Conservation (phyloP, 108 stramenopile genomes). For the Conticribra guillardii region DNA sequence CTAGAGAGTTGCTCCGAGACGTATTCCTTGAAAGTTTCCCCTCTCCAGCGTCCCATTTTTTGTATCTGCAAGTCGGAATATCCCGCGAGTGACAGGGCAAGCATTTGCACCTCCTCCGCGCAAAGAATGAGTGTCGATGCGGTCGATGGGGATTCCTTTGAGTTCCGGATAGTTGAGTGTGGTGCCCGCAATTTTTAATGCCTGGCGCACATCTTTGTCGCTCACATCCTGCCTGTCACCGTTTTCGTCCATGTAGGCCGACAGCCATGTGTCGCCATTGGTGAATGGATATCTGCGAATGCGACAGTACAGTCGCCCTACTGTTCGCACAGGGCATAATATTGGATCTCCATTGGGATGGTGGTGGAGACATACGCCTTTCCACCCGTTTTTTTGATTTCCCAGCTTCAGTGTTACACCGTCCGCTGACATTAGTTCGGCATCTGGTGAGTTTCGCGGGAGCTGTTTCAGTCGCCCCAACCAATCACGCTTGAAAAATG, state of each 20-base stretch:
- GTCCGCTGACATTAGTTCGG: neutral
- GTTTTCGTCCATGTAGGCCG: neutral
- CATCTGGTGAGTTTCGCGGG: neutral
- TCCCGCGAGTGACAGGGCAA: neutral
- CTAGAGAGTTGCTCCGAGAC: neutral
- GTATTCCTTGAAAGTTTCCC: neutral
- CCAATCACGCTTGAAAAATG: neutral
- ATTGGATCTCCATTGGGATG: conserved; percentile 7
- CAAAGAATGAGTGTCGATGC: conserved; percentile 12
- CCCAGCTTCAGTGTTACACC: conserved; percentile 6
- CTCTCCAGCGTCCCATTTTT: neutral
- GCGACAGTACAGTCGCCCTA: neutral
- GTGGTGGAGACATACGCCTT: conserved; percentile 9
- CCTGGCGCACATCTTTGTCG: conserved; percentile 2
- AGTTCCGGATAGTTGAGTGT: conserved; percentile 3
- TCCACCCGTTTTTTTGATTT: conserved; percentile 25
- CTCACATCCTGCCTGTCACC: neutral
- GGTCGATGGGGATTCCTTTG: conserved; percentile 19
- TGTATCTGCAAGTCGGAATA: too few relatives aligned
- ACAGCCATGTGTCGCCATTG: neutral
- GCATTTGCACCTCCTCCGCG: conserved; percentile 1
- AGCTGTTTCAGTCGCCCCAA: neutral
- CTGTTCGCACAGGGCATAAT: neutral
- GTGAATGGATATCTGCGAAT: neutral
- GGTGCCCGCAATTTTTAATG: conserved; percentile 1